A percentile compares a stretch with the other conserved stretches of the same genome.
Conservation (phyloP, 768 basidiomycete genomes). For the Podaxis sp. region DNA sequence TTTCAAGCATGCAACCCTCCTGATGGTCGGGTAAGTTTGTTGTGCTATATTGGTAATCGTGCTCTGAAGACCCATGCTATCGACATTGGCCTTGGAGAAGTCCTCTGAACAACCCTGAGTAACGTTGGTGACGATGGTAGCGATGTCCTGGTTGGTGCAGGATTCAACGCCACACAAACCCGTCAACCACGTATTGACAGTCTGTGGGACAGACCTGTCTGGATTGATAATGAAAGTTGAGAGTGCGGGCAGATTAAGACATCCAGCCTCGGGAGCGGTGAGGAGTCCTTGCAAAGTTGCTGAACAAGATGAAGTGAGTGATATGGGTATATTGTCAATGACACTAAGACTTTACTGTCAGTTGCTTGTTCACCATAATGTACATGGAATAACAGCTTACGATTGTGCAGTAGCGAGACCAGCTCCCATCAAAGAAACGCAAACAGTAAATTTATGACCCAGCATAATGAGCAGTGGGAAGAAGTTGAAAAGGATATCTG, state of each 20-base stretch:
- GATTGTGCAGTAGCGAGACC: constrained; percentile 41
- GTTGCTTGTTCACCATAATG: neutral
- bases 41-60: constrained; percentile 31
- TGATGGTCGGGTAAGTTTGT: constrained; percentile 44
- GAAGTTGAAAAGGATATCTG: neutral
- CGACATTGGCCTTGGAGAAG: constrained; percentile 45
- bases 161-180: constrained; percentile 49
- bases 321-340: constrained; percentile 18
- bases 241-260: constrained; percentile 49
- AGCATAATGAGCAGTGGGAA: constrained; percentile 10
- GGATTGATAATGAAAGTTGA: constrained; percentile 32
- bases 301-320: constrained; percentile 52
- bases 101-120: constrained; percentile 47
- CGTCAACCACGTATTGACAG: constrained; percentile 61
- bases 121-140: constrained; percentile 52
- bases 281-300: constrained; percentile 44
- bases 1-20: constrained; percentile 51
- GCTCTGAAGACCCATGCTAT: constrained; percentile 2
- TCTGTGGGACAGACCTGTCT: constrained; percentile 39
- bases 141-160: constrained; percentile 62
- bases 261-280: constrained; percentile 41
- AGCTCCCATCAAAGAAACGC: constrained; percentile 26
- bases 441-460: constrained; percentile 22
- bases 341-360: constrained; percentile 5
- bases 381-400: constrained; percentile 28